These are phyloP conservation scores for Umbilicus rupestris DNA, from an alignment of 164 flowering plant species.

Conservation along the genomic window DNA sequence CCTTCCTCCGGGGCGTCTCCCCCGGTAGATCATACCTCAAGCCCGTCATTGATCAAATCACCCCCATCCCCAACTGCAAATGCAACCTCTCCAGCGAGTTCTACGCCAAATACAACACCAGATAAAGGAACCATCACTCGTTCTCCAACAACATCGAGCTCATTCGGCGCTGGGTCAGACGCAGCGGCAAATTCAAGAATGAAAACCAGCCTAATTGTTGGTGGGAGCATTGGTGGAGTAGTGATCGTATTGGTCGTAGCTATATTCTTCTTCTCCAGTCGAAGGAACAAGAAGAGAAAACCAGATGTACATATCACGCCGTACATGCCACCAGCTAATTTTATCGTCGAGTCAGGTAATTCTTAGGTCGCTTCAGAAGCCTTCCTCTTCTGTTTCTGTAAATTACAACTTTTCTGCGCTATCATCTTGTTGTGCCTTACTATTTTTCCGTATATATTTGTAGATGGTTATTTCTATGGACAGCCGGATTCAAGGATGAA, in stretches of 20 bases:
- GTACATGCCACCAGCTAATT: slow-evolving; percentile 20
- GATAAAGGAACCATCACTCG: neutral
- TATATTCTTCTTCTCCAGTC: slow-evolving; percentile 18
- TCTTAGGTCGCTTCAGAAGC: neutral
- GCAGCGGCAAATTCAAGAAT: neutral
- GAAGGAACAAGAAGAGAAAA: slow-evolving; percentile 23
- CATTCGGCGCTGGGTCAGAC: neutral
- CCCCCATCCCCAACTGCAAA: neutral
- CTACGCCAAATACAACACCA: slow-evolving; percentile 9
- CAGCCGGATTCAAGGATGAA: slow-evolving; percentile 14
- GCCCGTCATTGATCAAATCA: neutral
- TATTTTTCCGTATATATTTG: slow-evolving; percentile 1
- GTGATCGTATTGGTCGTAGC: slow-evolving; percentile 24
- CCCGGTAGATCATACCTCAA: neutral
- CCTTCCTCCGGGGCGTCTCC: neutral
- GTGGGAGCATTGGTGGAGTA: slow-evolving; percentile 26
- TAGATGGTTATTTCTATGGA: slow-evolving; percentile 26
- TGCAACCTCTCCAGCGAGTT: neutral
- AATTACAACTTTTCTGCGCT: too few species aligned
- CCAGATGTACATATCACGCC: slow-evolving; percentile 9
- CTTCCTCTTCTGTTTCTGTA: neutral
- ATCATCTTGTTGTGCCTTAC: neutral
- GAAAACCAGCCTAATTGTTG: slow-evolving; percentile 15
- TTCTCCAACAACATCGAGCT: neutral
- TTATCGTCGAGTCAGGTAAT: slow-evolving; percentile 27